Percentiles rank a stretch among this genome's conserved stretches.
Evolutionary conservation across 1,139 yeast species (phyloP).

Genomic region (Candida mesenterica): DNA sequence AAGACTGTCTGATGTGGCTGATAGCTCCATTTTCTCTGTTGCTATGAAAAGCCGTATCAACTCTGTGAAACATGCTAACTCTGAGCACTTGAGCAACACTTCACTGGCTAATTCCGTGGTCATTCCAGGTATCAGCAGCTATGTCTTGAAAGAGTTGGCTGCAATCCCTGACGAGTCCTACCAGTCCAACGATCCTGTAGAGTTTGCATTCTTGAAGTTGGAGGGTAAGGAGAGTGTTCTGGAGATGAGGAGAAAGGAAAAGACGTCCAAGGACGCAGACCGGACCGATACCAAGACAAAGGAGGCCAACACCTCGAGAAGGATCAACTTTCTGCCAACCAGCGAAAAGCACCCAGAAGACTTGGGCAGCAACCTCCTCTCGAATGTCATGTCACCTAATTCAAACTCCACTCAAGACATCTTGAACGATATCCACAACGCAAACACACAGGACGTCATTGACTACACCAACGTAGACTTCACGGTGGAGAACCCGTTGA

Average conservation of each 20-base stretch:
- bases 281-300: not conserved
- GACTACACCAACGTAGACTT: constrained; percentile 24
- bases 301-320: too few species aligned
- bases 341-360: not conserved
- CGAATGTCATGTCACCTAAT: not conserved
- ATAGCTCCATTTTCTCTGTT: constrained; percentile 39
- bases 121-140: constrained; percentile 63
- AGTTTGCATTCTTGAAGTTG: constrained; percentile 68
- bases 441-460: constrained; percentile 38
- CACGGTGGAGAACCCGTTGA: constrained; percentile 29
- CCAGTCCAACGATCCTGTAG: constrained; percentile 61
- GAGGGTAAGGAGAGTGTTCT: constrained; percentile 55
- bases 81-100: constrained; percentile 12
- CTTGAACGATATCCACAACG: constrained; percentile 41
- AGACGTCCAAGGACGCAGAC: not conserved
- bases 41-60: constrained; percentile 23
- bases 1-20: constrained; percentile 30
- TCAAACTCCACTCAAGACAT: constrained; percentile 23
- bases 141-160: constrained; percentile 68
- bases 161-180: constrained; percentile 77
- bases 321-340: not conserved
- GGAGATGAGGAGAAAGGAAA: constrained; percentile 1
- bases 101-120: constrained; percentile 37
- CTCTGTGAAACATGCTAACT: constrained; percentile 17
- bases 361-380: not conserved